phyloP scores from a whole-genome alignment of 176 grass and related monocot species.

The Cocos nucifera region DNA sequence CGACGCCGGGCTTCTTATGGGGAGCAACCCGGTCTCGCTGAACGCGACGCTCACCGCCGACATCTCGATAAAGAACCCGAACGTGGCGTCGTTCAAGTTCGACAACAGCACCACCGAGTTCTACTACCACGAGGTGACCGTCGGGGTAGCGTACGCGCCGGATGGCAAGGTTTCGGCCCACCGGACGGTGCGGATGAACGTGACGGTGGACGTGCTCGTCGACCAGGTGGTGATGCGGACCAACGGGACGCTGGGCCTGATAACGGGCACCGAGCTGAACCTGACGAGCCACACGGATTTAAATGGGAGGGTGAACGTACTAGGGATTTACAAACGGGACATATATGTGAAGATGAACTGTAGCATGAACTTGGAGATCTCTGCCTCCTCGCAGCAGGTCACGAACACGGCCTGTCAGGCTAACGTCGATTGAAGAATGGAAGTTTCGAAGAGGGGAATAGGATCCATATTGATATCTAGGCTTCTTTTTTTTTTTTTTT shows the following conservation, averaged over 20 bases:
- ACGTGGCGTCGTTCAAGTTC: constrained; percentile 48
- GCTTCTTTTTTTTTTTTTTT: no score
- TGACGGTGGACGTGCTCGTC: constrained; percentile 37
- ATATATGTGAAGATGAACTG: constrained; percentile 68
- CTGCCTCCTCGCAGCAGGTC: not conserved
- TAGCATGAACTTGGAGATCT: constrained; percentile 29
- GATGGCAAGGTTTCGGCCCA: constrained; percentile 27
- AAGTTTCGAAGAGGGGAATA: no score
- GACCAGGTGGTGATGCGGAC: constrained; percentile 22
- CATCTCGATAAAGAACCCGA: constrained; percentile 42
- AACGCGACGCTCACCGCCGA: constrained; percentile 35
- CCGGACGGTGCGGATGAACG: constrained; percentile 19
- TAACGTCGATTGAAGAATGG: constrained; percentile 20
- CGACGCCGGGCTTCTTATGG: not conserved
- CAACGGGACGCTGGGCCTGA: constrained; percentile 17
- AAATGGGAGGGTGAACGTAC: constrained; percentile 47
- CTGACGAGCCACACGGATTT: constrained; percentile 72
- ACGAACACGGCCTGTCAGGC: constrained; percentile 26
- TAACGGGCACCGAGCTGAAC: constrained; percentile 11
- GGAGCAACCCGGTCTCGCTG: constrained; percentile 13
- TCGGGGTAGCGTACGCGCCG: constrained; percentile 21
- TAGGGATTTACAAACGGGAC: constrained; percentile 68
- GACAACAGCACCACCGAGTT: constrained; percentile 37
- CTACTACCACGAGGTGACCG: constrained; percentile 21
- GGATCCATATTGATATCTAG: no score